A percentile compares a stretch with the other conserved stretches of the same genome.
Conservation (phyloP, 1,139 yeast genomes). For the Candida smagusa region DNA sequence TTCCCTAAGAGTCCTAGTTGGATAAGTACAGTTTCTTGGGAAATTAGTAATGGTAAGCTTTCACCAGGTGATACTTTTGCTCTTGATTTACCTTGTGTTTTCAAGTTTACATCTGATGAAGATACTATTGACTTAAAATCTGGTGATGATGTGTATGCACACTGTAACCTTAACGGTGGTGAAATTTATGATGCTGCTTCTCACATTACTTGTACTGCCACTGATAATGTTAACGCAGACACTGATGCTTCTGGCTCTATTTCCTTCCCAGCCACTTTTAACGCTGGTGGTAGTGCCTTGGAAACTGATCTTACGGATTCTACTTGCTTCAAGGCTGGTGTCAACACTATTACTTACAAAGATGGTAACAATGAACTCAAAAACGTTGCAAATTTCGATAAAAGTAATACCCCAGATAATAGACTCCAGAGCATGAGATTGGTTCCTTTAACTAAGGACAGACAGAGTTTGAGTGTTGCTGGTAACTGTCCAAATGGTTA, state of each 20-base stretch:
- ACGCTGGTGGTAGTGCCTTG: conserved; percentile 22
- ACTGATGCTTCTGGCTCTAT: conserved; percentile 21
- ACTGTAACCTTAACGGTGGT: conserved; percentile 23
- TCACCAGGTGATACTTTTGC: conserved; percentile 31
- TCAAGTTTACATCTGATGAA: conserved; percentile 21
- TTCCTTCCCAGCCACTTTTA: conserved; percentile 25
- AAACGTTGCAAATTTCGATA: conserved; percentile 13
- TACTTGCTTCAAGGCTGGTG: conserved; percentile 18
- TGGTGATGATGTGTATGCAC: conserved; percentile 9
- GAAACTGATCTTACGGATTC: conserved; percentile 21
- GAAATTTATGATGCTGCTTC: conserved; percentile 22
- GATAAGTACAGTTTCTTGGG: conserved; percentile 26
- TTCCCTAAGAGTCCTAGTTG: conserved; percentile 21
- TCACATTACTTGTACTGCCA: conserved; percentile 22
- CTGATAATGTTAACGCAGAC: conserved; percentile 10
- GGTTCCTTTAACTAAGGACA: conserved; percentile 10
- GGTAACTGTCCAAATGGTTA: conserved; percentile 22
- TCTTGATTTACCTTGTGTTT: conserved; percentile 29
- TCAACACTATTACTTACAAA: conserved; percentile 23
- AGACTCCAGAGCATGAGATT: conserved; percentile 1
- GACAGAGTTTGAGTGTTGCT: conserved; percentile 8
- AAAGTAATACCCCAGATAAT: background rate
- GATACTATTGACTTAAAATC: conserved; percentile 7
- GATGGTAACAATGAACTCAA: conserved; percentile 24
- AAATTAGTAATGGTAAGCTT: conserved; percentile 17